Evolutionary conservation across 169 alveolate species (phyloP).

Genomic region (Cryptosporidium baileyi): DNA sequence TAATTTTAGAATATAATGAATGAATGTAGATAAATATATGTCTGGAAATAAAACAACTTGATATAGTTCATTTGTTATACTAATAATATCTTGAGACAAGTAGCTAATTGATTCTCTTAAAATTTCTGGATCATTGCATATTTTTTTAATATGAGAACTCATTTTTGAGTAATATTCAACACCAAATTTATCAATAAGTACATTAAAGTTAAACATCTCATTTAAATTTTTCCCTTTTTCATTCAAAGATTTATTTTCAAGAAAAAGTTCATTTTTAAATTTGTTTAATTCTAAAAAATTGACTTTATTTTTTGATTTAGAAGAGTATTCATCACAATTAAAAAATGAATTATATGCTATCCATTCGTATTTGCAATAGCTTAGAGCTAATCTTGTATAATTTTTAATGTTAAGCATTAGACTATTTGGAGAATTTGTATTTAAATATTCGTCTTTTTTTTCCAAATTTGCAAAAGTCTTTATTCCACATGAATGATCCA

Average conservation of each 20-base stretch:
- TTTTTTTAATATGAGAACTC: not conserved
- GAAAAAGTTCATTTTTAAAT: not conserved
- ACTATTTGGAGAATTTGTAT: not conserved
- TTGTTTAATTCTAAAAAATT: not conserved
- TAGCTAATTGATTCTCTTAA: conserved; percentile 55
- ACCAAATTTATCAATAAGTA: conserved; percentile 31
- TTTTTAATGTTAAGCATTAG: conserved; percentile 2
- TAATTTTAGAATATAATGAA: conserved; percentile 25
- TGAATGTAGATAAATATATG: conserved; percentile 35
- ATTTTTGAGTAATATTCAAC: conserved; percentile 12
- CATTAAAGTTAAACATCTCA: not conserved
- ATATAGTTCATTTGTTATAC: conserved; percentile 20
- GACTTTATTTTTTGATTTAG: not conserved
- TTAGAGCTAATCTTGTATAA: conserved; percentile 27
- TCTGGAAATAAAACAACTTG: conserved; percentile 26
- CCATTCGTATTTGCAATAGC: conserved; percentile 61
- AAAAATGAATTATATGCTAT: conserved; percentile 39
- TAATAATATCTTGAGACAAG: conserved; percentile 25
- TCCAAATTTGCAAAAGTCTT: conserved; percentile 1
- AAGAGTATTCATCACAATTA: not conserved
- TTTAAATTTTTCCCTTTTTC: not conserved
- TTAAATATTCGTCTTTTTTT: not conserved
- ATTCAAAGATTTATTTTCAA: not conserved
- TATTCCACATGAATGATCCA: conserved; percentile 26
- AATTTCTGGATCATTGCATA: conserved; percentile 10